Evolutionary conservation across 257 asterid species (phyloP).

Genomic region (Pogostemon cablin): DNA sequence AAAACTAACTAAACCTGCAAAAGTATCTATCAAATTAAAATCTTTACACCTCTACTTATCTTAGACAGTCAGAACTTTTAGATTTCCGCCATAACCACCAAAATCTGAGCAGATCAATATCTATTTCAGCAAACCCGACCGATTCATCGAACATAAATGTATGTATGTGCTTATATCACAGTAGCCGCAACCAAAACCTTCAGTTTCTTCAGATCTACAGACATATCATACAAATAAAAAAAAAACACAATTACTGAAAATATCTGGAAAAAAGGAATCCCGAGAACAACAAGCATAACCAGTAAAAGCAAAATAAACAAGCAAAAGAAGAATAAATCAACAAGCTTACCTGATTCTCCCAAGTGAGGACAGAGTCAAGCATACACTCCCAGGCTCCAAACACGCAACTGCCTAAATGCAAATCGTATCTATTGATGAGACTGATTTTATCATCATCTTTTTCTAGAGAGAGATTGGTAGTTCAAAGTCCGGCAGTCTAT

Average conservation of each 20-base stretch:
- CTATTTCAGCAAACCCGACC: constrained; percentile 34
- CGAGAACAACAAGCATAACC: not conserved
- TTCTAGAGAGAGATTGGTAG: constrained; percentile 30
- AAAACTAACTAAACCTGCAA: constrained; percentile 15
- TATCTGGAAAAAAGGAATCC: not conserved
- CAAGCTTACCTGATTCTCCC: constrained; percentile 36
- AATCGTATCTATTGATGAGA: constrained; percentile 6
- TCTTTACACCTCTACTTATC: constrained; percentile 18
- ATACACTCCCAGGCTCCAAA: constrained; percentile 10
- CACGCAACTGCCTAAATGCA: constrained; percentile 9
- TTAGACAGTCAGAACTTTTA: constrained; percentile 32
- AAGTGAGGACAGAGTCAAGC: constrained; percentile 27
- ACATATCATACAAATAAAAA: constrained; percentile 25
- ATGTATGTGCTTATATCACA: constrained; percentile 30
- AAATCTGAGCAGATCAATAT: constrained; percentile 58
- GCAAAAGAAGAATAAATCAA: not conserved
- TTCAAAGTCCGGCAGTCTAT: constrained; percentile 14
- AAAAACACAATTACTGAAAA: constrained; percentile 23
- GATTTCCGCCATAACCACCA: constrained; percentile 85
- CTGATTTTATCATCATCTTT: not conserved
- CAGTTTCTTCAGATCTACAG: constrained; percentile 85
- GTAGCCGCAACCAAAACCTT: constrained; percentile 40
- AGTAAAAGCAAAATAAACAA: not conserved
- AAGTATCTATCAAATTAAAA: constrained; percentile 22
- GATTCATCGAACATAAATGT: constrained; percentile 53